Evolutionary conservation across 2,329 filamentous ascomycete genomes (phyloP), one percentile per base, ranked within the genome.

Genomic region (Fusarium miscanthi): DNA sequence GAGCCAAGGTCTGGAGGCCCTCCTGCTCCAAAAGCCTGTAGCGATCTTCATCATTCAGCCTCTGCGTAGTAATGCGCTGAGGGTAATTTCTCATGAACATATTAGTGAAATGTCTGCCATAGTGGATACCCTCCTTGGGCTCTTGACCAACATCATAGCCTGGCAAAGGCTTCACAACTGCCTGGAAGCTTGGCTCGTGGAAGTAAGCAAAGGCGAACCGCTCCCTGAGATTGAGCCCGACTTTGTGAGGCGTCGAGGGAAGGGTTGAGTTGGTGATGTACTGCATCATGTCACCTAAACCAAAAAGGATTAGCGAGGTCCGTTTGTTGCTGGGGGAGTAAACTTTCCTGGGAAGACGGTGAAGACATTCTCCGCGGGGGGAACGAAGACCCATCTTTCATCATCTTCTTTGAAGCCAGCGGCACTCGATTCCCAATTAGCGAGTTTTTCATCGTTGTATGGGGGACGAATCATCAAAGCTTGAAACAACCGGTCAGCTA

Each of bases 81-180:
- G 85, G 84, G 53, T 86, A 87, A 75, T 85, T 87, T 21, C 84
- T 80, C 78, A 86, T 77, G 63, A 82, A 86, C 85, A 87, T 87
- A 61, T 86, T 84, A 40, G 85, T 87, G 65, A 87, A 87, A 73
- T 87, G 84, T 2, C 82, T 86, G n/a, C 85, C 85, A 70, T 87
- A 87, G 73, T 86, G 84, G 11, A 87, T 83, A 7, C 84, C 82
- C n/a, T 83, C 80, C 9, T 66, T 52, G 5, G 76, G 77, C 27
- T 74, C 70, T 56, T 80, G 77, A 6, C 79, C 77, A 11, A 56
- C 78, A 12, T 82, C 75, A 63, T 82, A 84, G 6, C 81, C 82
- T 1, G 79, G 78, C 12, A 87, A 77, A 2, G 85, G 84, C 73
- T 81, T 82, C 19, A 85, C 64, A 14, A 85, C 81, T 2, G 84